Evolutionary conservation across 345 rosid genomes (phyloP), one percentile per base, ranked within the genome.

Genomic region (Microthlaspi erraticum): DNA sequence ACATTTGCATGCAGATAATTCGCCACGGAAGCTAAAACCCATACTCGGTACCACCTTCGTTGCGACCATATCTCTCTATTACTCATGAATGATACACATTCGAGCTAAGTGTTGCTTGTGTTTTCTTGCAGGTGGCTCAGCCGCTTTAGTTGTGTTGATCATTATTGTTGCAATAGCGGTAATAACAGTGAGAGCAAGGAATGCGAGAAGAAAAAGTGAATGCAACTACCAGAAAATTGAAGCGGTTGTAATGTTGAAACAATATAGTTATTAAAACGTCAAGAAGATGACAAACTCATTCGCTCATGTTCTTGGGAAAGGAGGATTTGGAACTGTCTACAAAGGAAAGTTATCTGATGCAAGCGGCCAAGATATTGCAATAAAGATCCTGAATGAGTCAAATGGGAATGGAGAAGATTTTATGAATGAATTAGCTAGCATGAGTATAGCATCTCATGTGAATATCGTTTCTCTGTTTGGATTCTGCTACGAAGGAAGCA

Each of bases 371-470:
- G 53, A 60, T 45, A 83, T 85, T 14, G 89, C 81, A 9, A 33
- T 83, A 5, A 83, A 85, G 53, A 14, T 81, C 13, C 52, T 83
- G 41, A 70, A 79, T 4, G 65, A 57, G 1, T 57, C 79, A 5
- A 77, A 77, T 32, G 83, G 84, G 0, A 34, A 79, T 65, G 86
- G 78, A 37, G 69, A 82, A 34, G 86, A 82, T 9, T 80, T 82
- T 34, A 73, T 82, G 69, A 80, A 82, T 17, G 88, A 84, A 43
- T 60, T 84, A 52, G 77, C 66, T 0, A 84, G 85, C 74, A 80
- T 84, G 45, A 78, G 87, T 33, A 78, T 43, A 76, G 81, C 83
- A n/a, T 85, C 84, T 16, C 88, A 82, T 77, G 78, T 81, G 36
- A 84, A 84, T 39, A 34, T 84, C 0, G 83, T 80, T 29, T 84